Evolutionary conservation across 2,329 filamentous ascomycete species (phyloP).

Genomic region (Aspergillus hiratsukae): DNA sequence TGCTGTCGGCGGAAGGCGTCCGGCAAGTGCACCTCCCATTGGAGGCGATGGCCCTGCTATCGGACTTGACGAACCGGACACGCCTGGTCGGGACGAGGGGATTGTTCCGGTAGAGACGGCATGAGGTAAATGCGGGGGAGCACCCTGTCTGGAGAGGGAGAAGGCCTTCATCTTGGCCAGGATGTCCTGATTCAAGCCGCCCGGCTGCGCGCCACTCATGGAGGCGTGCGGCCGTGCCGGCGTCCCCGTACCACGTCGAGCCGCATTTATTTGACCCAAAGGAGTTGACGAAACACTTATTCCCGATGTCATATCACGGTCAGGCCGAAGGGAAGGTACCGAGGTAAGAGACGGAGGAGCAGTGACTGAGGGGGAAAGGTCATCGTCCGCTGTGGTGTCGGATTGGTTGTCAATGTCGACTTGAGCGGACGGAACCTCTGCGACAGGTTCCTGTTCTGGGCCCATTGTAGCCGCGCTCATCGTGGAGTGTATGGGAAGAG

Average conservation of each 20-base stretch:
- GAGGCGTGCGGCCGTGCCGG: slow-evolving; percentile 27
- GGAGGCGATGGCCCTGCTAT: slow-evolving; percentile 12
- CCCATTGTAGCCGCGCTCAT: slow-evolving; percentile 14
- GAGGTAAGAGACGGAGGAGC: slow-evolving; percentile 31
- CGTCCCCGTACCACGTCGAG: slow-evolving; percentile 45
- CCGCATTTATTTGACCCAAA: slow-evolving; percentile 69
- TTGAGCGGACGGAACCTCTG: slow-evolving; percentile 18
- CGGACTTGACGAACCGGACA: slow-evolving; percentile 5
- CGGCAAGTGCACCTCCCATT: slow-evolving; percentile 27
- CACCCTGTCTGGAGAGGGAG: slow-evolving; percentile 60
- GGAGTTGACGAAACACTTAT: slow-evolving; percentile 85
- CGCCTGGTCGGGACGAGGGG: slow-evolving; percentile 13
- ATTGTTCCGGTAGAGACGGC: slow-evolving; percentile 32
- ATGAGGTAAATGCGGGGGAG: slow-evolving; percentile 39
- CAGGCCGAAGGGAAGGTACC: slow-evolving; percentile 24
- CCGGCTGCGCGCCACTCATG: slow-evolving; percentile 38
- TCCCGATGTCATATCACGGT: slow-evolving; percentile 19
- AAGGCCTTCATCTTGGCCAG: slow-evolving; percentile 67
- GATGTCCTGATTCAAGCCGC: slow-evolving; percentile 59
- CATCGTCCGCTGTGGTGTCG: slow-evolving; percentile 17
- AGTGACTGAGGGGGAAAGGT: slow-evolving; percentile 19
- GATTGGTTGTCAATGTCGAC: slow-evolving; percentile 16
- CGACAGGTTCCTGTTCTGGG: slow-evolving; percentile 16
- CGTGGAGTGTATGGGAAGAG: not conserved
- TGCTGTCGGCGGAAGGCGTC: slow-evolving; percentile 20